These are phyloP conservation scores for Cladosporium oxysporum DNA, from an alignment of 2,329 filamentous ascomycete genomes.

Conservation along the genomic window DNA sequence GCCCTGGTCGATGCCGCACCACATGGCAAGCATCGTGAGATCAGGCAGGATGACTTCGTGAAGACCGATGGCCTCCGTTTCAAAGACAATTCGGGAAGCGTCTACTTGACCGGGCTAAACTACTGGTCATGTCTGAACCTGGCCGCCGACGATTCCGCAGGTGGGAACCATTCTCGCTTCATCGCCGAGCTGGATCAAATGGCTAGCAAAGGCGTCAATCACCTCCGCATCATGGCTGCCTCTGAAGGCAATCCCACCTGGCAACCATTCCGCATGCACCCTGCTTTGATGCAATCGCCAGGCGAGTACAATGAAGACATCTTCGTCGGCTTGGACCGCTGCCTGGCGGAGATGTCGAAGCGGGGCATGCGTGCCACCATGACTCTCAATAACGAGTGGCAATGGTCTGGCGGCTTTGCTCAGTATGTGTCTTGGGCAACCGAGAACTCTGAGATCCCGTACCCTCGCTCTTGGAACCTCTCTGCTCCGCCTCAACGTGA, in stretches of 20 bases:
- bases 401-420: slow-evolving; percentile 43
- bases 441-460: slow-evolving; percentile 38
- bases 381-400: slow-evolving; percentile 44
- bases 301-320: slow-evolving; percentile 43
- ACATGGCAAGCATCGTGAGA: slow-evolving; percentile 3
- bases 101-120: slow-evolving; percentile 43
- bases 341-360: slow-evolving; percentile 43
- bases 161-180: slow-evolving; percentile 42
- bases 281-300: slow-evolving; percentile 39
- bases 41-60: slow-evolving; percentile 39
- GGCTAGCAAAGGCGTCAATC: slow-evolving; percentile 43
- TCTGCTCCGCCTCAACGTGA: slow-evolving; percentile 38
- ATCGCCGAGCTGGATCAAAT: slow-evolving; percentile 44
- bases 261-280: slow-evolving; percentile 44
- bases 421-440: slow-evolving; percentile 44
- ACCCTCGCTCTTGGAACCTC: slow-evolving; percentile 43
- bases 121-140: slow-evolving; percentile 47
- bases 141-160: slow-evolving; percentile 38
- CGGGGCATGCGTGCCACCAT: slow-evolving; percentile 45
- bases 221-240: slow-evolving; percentile 44
- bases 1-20: slow-evolving; percentile 1
- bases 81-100: slow-evolving; percentile 37
- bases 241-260: slow-evolving; percentile 42
- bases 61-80: slow-evolving; percentile 37
- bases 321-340: slow-evolving; percentile 42